These are phyloP conservation scores for Mimosa bimucronata DNA, from an alignment of 306 rosid species.

Conservation along the genomic window DNA sequence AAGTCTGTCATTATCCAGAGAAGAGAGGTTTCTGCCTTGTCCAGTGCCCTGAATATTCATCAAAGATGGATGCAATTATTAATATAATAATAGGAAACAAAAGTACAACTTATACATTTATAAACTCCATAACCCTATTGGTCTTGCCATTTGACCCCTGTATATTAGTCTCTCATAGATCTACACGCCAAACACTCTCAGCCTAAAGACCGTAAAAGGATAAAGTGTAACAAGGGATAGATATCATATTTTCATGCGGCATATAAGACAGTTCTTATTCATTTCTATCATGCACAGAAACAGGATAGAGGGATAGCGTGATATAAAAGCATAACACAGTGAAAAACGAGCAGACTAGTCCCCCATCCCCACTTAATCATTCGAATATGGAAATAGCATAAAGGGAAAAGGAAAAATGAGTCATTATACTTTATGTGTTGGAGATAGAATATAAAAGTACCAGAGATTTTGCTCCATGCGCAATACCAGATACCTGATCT, in stretches of 20 bases:
- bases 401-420: neutral
- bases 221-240: neutral
- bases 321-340: no score
- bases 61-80: slow-evolving; percentile 32
- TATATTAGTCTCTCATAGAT: neutral
- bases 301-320: neutral
- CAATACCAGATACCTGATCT: slow-evolving; percentile 55
- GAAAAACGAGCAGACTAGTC: neutral
- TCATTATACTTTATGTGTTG: neutral
- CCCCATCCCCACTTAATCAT: slow-evolving; percentile 16
- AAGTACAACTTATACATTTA: slow-evolving; percentile 5
- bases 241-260: neutral
- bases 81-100: neutral
- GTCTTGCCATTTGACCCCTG: neutral
- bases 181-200: slow-evolving; percentile 7
- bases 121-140: slow-evolving; percentile 15
- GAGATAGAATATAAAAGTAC: slow-evolving; percentile 48
- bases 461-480: slow-evolving; percentile 73
- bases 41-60: slow-evolving; percentile 68
- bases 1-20: slow-evolving; percentile 83
- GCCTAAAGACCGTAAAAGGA: neutral
- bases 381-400: slow-evolving; percentile 15
- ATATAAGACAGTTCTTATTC: neutral
- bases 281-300: slow-evolving; percentile 3
- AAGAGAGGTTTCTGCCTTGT: slow-evolving; percentile 60